Conservation (phyloP, 495 filamentous ascomycete genomes). For the Lasiosphaeria miniovina region DNA sequence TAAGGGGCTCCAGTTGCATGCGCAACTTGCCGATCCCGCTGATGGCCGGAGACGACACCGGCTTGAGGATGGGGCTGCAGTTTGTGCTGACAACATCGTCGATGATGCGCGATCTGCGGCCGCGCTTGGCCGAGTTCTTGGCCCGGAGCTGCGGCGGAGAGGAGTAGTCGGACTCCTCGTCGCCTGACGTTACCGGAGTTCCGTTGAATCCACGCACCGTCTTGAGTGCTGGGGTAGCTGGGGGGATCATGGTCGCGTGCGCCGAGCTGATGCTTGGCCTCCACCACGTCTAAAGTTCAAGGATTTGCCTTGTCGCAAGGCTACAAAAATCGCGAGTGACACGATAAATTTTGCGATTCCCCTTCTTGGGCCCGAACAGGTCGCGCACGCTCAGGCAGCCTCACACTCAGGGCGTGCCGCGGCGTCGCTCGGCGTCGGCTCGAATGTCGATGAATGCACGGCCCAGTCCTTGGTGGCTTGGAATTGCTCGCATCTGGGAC, state of each 20-base stretch:
- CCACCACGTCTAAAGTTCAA: too few relatives aligned
- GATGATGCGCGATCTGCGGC: slow-evolving; percentile 29
- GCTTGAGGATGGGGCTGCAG: slow-evolving; percentile 60
- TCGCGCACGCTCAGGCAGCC: slow-evolving; percentile 22
- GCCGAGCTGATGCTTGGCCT: too few relatives aligned
- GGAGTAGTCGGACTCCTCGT: slow-evolving; percentile 77
- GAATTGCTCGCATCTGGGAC: slow-evolving; percentile 46
- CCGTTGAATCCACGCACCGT: slow-evolving; percentile 70
- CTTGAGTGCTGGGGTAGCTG: slow-evolving; percentile 61
- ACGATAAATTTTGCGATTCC: not conserved
- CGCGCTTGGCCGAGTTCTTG: slow-evolving; percentile 28
- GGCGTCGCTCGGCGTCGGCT: slow-evolving; percentile 49
- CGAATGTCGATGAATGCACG: slow-evolving; percentile 35
- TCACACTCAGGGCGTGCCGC: slow-evolving; percentile 45
- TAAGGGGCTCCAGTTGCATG: slow-evolving; percentile 64
- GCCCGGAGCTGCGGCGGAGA: slow-evolving; percentile 34
- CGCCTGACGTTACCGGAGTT: slow-evolving; percentile 77
- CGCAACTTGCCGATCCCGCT: slow-evolving; percentile 77
- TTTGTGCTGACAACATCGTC: slow-evolving; percentile 57
- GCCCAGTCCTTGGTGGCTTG: slow-evolving; percentile 39
- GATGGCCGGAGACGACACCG: slow-evolving; percentile 50
- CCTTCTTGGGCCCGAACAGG: not conserved
- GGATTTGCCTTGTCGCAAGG: not conserved
- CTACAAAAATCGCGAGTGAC: not conserved
- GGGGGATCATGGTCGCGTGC: slow-evolving; percentile 33